phyloP scores from a whole-genome alignment of 305 asterid genomes.

The Solanum aculeatissimum region DNA sequence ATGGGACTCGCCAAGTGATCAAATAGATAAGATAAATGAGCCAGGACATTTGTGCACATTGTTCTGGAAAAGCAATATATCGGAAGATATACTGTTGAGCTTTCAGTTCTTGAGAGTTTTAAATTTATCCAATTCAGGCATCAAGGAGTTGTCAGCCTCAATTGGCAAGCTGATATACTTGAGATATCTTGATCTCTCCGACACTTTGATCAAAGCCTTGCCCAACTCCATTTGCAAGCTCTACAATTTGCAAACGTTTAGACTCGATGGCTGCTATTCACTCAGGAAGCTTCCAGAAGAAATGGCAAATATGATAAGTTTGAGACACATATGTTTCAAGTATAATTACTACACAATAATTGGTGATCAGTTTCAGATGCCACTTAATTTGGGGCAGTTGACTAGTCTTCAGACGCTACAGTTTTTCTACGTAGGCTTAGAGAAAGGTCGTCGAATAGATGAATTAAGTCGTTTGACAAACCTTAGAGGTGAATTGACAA shows the following conservation, averaged over 20 bases:
- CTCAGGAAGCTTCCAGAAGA: background rate
- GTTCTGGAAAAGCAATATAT: background rate
- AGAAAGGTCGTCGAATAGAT: background rate
- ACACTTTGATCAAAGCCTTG: background rate
- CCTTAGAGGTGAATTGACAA: background rate
- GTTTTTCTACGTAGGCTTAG: background rate
- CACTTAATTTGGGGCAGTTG: background rate
- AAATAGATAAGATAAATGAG: background rate
- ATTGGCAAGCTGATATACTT: constrained; percentile 1
- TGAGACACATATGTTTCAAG: constrained; percentile 12
- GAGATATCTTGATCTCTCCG: background rate
- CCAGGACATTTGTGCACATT: background rate
- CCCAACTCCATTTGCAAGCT: constrained; percentile 2
- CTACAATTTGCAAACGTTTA: constrained; percentile 14
- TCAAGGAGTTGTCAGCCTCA: background rate
- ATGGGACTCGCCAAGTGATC: background rate
- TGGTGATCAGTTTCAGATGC: background rate
- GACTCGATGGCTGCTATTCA: accelerated
- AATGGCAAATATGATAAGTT: background rate
- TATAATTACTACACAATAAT: background rate
- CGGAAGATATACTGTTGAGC: background rate
- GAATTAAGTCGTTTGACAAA: background rate
- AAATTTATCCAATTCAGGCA: background rate
- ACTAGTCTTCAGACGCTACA: background rate
- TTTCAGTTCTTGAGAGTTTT: background rate